Percentiles rank a stretch among this genome's conserved stretches.
These are phyloP conservation scores for Trichoderma sp. DNA, from an alignment of 2,329 filamentous ascomycete species.

Conservation along the genomic window DNA sequence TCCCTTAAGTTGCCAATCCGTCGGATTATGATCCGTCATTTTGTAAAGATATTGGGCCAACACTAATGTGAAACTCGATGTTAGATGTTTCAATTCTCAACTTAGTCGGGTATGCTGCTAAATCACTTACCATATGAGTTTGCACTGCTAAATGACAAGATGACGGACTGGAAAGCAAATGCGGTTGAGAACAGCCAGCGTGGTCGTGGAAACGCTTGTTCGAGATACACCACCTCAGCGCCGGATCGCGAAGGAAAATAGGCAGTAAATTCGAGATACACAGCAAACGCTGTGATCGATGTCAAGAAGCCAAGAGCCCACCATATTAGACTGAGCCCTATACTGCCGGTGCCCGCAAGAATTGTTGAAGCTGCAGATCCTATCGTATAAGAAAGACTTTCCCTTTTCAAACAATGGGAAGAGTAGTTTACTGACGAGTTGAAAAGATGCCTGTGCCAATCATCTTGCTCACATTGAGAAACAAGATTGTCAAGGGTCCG, in stretches of 20 bases:
- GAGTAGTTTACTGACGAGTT: constrained; percentile 49
- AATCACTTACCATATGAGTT: constrained; percentile 53
- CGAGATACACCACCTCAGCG: constrained; percentile 65
- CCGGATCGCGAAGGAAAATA: constrained; percentile 68
- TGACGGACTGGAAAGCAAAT: constrained; percentile 62
- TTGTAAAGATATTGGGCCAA: constrained; percentile 62
- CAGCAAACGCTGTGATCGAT: constrained; percentile 51
- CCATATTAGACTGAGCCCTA: constrained; percentile 61
- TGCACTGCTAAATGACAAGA: constrained; percentile 64
- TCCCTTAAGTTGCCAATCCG: constrained; percentile 64
- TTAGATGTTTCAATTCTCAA: not conserved
- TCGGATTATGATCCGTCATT: constrained; percentile 49
- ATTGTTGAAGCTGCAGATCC: constrained; percentile 52
- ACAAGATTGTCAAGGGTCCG: constrained; percentile 54
- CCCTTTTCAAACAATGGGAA: not conserved
- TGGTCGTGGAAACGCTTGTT: constrained; percentile 65
- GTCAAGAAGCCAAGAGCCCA: constrained; percentile 64
- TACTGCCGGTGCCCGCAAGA: constrained; percentile 58
- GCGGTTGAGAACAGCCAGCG: constrained; percentile 62
- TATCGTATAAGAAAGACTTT: not conserved
- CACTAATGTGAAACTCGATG: constrained; percentile 37
- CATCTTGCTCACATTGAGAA: constrained; percentile 62
- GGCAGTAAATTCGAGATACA: constrained; percentile 63
- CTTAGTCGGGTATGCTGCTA: too few species aligned
- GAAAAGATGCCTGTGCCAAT: constrained; percentile 64